Evolutionary conservation across 306 rosid species (phyloP).

Genomic region (Castanospermum australe): DNA sequence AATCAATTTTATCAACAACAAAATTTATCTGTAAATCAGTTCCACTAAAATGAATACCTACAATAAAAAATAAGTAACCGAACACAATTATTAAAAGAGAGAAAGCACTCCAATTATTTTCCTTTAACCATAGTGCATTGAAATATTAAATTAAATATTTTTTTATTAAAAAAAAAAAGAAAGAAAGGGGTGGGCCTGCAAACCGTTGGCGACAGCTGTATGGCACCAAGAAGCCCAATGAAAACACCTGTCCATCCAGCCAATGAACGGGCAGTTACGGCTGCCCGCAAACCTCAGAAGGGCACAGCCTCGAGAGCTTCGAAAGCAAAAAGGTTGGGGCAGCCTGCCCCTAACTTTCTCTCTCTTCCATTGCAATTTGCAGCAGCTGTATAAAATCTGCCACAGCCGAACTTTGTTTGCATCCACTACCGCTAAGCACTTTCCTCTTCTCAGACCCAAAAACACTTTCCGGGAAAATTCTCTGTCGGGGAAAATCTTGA

Average conservation of each 20-base stretch:
- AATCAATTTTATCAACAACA: no score
- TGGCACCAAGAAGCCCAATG: neutral
- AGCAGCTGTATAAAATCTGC: conserved; percentile 22
- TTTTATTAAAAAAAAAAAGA: neutral
- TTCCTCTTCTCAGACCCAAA: neutral
- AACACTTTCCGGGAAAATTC: neutral
- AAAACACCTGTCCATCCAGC: conserved; percentile 11
- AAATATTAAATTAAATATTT: neutral
- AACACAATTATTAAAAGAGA: no score
- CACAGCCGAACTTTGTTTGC: neutral
- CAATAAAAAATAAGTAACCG: no score
- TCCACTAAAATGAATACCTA: no score
- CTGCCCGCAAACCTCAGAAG: neutral
- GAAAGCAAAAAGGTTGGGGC: neutral
- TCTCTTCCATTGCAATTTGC: no score
- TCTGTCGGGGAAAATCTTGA: neutral
- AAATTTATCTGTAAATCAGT: no score
- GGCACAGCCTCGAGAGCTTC: neutral
- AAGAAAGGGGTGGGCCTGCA: neutral
- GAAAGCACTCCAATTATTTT: no score
- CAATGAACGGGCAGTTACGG: neutral
- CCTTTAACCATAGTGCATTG: neutral
- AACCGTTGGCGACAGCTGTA: conserved; percentile 28
- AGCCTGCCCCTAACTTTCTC: neutral
- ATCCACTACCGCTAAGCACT: neutral